These are phyloP conservation scores for Dothideomycetidae sp. DNA, from an alignment of 2,329 filamentous ascomycete genomes.

Conservation along the genomic window DNA sequence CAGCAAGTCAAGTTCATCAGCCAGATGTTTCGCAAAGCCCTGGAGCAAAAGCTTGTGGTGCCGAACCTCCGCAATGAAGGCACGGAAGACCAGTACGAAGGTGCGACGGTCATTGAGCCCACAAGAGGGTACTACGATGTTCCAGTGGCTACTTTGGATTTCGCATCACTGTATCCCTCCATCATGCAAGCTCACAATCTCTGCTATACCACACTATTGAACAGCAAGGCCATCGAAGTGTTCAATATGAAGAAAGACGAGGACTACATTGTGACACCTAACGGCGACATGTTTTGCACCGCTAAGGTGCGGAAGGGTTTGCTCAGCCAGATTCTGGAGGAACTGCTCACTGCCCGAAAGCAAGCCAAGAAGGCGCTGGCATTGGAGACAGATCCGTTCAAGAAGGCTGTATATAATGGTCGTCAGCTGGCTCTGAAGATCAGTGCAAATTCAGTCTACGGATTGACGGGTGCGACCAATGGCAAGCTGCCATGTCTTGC, in stretches of 20 bases:
- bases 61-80: conserved; percentile 63
- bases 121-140: conserved; percentile 87
- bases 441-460: conserved; percentile 95
- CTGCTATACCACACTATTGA: conserved; percentile 88
- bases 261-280: conserved; percentile 93
- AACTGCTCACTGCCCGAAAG: conserved; percentile 82
- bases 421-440: conserved; percentile 91
- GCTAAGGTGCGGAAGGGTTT: conserved; percentile 79
- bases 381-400: conserved; percentile 85
- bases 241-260: conserved; percentile 70
- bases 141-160: conserved; percentile 93
- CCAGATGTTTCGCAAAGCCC: conserved; percentile 86
- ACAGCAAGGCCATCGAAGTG: conserved; percentile 61
- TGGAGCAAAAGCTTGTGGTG: conserved; percentile 87
- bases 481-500: conserved; percentile 90
- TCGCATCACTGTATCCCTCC: conserved; percentile 93
- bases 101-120: conserved; percentile 94
- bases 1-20: conserved; percentile 98
- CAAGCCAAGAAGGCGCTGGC: conserved; percentile 83
- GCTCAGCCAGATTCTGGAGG: conserved; percentile 87
- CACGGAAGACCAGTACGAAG: conserved; percentile 82
- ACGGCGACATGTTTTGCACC: conserved; percentile 86
- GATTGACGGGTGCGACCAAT: conserved; percentile 86
- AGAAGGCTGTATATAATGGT: conserved; percentile 94
- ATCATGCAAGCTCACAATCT: conserved; percentile 98